Base-by-base conservation (phyloP, 352 stramenopile genomes). In the Aphanomyces invadans region DNA sequence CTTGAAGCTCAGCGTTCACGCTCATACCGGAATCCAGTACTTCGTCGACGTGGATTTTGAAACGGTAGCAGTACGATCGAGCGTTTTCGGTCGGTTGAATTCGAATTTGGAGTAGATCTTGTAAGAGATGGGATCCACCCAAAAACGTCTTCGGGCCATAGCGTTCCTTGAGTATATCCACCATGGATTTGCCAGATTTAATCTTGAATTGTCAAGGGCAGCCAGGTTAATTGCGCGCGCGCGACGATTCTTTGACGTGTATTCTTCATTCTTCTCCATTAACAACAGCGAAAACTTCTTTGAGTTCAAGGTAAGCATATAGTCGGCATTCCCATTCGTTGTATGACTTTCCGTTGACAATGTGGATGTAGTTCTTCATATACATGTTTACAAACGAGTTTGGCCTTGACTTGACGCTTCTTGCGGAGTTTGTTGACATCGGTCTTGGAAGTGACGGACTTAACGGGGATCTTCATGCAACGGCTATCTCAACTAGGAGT, bases 301-400 rank as follows among this genome's bases (percentile, higher is more conserved):
- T 48, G 39, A n/a, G n/a, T 15, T 48, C 39, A n/a, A 48, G 39
- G n/a, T 48, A 48, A n/a, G 39, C 39, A 48, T n/a, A n/a, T 48
- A 48, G 39, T n/a, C 39, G 39, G n/a, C 39, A 48, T 48, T 48
- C 39, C 39, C 39, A 48, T 0, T 48, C 39, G n/a, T 15, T 48
- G 39, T 48, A 48, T 15, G 39, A 48, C 39, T 48, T 48, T 48
- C 39, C 39, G 39, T 48, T 48, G 39, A 48, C 17, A 48, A 48
- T n/a, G 39, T 48, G 39, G 0, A 48, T n/a, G n/a, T n/a, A 48
- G 39, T 48, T 15, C 21, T 48, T 48, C 15, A 48, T n/a, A n/a
- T 48, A 15, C 39, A 48, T 48, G 17, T 48, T 48, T n/a, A n/a
- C n/a, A n/a, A n/a, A n/a, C n/a, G n/a, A n/a, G n/a, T n/a, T n/a